Evolutionary conservation across 495 filamentous ascomycete species (phyloP).

Genomic region (Penicillium dipodomyicola): DNA sequence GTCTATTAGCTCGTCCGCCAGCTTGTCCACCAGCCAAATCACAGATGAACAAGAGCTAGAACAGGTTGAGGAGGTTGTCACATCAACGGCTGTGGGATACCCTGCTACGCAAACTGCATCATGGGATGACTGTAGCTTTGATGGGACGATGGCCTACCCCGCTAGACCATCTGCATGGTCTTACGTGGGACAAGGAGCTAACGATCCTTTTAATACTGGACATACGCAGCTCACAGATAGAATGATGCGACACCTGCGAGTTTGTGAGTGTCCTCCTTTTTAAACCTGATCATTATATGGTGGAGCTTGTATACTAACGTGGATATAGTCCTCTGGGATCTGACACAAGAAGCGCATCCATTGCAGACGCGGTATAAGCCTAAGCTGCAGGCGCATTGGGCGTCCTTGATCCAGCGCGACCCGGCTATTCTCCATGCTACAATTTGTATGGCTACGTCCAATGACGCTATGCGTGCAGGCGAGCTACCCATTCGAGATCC

Average conservation of each 20-base stretch:
- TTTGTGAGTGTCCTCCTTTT: slow-evolving; percentile 30
- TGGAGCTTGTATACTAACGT: slow-evolving; percentile 16
- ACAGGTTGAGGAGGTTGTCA: slow-evolving; percentile 14
- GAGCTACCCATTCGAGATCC: slow-evolving; percentile 41
- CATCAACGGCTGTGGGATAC: slow-evolving; percentile 6
- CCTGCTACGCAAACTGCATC: slow-evolving; percentile 8
- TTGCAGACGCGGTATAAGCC: slow-evolving; percentile 40
- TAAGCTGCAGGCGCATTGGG: slow-evolving; percentile 44
- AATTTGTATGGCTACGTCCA: slow-evolving; percentile 46
- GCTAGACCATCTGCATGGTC: slow-evolving; percentile 21
- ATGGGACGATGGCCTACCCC: slow-evolving; percentile 17
- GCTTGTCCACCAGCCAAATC: slow-evolving; percentile 11
- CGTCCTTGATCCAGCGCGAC: slow-evolving; percentile 38
- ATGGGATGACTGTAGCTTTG: slow-evolving; percentile 16
- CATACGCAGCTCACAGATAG: slow-evolving; percentile 45
- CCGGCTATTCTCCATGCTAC: slow-evolving; percentile 44
- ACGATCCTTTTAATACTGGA: slow-evolving; percentile 42
- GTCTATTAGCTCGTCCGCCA: slow-evolving; percentile 18
- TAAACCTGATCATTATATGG: neutral
- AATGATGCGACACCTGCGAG: slow-evolving; percentile 44
- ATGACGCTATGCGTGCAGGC: slow-evolving; percentile 39
- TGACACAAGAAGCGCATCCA: slow-evolving; percentile 43
- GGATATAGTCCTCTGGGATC: slow-evolving; percentile 38
- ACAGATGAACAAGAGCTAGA: slow-evolving; percentile 16
- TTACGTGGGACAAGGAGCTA: slow-evolving; percentile 35